Evolutionary conservation across 371 early-diverging fungal genomes (phyloP).

Genomic region (Mortierella sp.): DNA sequence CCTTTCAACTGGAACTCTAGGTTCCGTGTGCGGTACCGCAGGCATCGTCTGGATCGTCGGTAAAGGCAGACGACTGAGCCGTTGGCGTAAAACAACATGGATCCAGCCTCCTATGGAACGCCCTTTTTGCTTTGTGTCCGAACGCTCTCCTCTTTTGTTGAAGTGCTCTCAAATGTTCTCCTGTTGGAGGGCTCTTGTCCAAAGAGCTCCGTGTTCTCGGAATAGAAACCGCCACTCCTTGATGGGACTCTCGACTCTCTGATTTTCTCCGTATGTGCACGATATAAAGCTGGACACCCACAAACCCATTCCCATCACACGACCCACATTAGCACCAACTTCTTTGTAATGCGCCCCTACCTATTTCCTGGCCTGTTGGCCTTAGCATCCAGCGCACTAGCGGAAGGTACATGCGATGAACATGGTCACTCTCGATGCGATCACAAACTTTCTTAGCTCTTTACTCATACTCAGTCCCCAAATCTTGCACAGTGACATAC

Average conservation of each 20-base stretch:
- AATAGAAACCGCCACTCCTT: neutral
- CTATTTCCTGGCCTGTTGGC: slow-evolving; percentile 18
- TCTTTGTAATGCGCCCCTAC: slow-evolving; percentile 14
- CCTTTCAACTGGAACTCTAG: too few relatives aligned
- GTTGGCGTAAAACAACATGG: too few relatives aligned
- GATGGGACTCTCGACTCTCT: neutral
- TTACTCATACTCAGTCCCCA: slow-evolving; percentile 8
- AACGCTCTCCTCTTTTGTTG: too few relatives aligned
- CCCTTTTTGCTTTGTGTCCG: too few relatives aligned
- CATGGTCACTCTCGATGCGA: neutral
- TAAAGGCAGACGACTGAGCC: too few relatives aligned
- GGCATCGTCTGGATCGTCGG: too few relatives aligned
- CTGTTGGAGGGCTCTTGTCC: neutral
- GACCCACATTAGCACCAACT: slow-evolving; percentile 1
- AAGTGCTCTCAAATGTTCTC: slow-evolving; percentile 1
- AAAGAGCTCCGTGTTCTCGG: neutral
- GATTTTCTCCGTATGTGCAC: neutral
- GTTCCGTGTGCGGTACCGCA: too few relatives aligned
- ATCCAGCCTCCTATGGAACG: too few relatives aligned
- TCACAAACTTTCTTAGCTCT: neutral
- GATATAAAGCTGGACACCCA: neutral
- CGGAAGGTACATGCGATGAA: slow-evolving; percentile 21
- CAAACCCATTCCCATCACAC: neutral
- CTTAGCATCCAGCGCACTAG: slow-evolving; percentile 18
- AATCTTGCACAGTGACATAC: slow-evolving; percentile 27